Conservation (phyloP, 192 early-diverging fungal species). For the Jimgerdemannia lactiflua region DNA sequence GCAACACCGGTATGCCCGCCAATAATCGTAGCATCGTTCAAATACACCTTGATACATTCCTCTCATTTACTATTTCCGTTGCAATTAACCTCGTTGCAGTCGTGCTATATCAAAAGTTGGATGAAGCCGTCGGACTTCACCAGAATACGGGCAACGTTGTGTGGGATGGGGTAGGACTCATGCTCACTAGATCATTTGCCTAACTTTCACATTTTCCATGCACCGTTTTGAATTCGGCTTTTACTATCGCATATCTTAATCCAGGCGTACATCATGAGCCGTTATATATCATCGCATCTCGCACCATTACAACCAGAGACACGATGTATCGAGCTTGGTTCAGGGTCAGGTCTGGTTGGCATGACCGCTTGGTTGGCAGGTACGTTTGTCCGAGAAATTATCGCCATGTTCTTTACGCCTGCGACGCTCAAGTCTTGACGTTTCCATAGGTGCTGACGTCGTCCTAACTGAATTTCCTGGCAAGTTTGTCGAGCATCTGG, state of each 20-base stretch:
- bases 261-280: conserved; percentile 29
- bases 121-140: conserved; percentile 29
- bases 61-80: not conserved
- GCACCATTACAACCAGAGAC: conserved; percentile 17
- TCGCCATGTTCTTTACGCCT: not conserved
- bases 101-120: conserved; percentile 22
- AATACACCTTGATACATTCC: too few species aligned
- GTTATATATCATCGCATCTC: conserved; percentile 19
- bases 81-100: conserved; percentile 5
- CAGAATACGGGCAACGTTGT: conserved; percentile 38
- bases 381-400: conserved; percentile 1
- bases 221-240: not conserved
- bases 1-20: conserved; percentile 17
- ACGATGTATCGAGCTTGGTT: conserved; percentile 28
- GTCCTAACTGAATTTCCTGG: conserved; percentile 30
- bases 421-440: not conserved
- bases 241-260: not conserved
- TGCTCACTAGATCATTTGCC: not conserved
- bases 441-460: conserved; percentile 19
- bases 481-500: conserved; percentile 20
- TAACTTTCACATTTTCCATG: too few species aligned
- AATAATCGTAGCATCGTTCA: too few species aligned
- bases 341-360: conserved; percentile 34
- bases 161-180: conserved; percentile 30
- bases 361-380: conserved; percentile 29